phyloP scores from a whole-genome alignment of 129 eudicot species.

The Deinandra increscens region DNA sequence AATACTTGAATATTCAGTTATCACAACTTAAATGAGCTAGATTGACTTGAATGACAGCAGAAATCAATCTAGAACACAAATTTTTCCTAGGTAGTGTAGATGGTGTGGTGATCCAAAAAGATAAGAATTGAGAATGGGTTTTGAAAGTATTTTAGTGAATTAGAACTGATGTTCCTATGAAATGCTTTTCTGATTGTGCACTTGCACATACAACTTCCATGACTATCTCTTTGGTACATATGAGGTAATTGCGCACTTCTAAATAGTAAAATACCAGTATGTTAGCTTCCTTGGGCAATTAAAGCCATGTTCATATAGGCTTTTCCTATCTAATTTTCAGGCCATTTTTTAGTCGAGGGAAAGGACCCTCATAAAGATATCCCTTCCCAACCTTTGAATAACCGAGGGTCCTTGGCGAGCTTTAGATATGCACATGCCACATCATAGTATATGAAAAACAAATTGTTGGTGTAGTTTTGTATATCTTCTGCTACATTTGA shows the following conservation, averaged over 20 bases:
- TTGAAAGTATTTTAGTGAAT: not conserved
- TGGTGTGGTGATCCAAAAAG: not conserved
- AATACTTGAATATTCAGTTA: not conserved
- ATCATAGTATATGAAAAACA: not conserved
- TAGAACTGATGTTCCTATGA: not conserved
- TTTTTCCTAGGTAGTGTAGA: not conserved
- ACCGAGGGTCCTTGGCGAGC: not conserved
- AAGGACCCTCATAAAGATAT: not conserved
- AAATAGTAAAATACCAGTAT: constrained; percentile 10
- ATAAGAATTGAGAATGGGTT: not conserved
- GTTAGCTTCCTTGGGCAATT: not conserved
- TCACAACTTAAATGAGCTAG: not conserved
- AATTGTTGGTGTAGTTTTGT: constrained; percentile 3
- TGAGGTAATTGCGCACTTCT: constrained; percentile 7
- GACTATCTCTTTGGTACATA: not conserved
- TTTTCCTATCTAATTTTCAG: not conserved
- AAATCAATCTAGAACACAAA: not conserved
- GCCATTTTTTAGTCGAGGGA: not conserved
- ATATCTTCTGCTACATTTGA: not conserved
- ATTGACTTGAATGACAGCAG: constrained; percentile 1
- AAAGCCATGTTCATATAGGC: not conserved
- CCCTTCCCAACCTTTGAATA: constrained; percentile 6
- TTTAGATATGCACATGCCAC: not conserved
- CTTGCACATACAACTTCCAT: not conserved
- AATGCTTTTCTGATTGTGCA: constrained; percentile 2